A percentile compares a stretch with the other conserved stretches of the same genome.
These are phyloP conservation scores for Phlegmacium glaucopus DNA, from an alignment of 768 basidiomycete species.

Conservation along the genomic window DNA sequence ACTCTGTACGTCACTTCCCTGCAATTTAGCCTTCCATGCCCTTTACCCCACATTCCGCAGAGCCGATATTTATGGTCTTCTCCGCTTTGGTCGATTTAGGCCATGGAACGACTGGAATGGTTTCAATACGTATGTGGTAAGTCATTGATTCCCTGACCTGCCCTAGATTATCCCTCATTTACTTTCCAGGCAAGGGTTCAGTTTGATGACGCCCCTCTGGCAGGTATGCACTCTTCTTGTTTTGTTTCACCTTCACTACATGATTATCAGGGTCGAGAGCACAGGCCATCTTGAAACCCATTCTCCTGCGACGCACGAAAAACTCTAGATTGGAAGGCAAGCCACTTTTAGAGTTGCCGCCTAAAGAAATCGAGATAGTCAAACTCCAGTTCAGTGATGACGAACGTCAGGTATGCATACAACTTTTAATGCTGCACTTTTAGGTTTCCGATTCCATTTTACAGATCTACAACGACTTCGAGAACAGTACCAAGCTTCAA, in stretches of 20 bases:
- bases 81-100: slow-evolving; percentile 65
- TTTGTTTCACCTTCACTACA: neutral
- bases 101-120: slow-evolving; percentile 73
- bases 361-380: slow-evolving; percentile 57
- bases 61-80: slow-evolving; percentile 66
- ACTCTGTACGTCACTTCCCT: slow-evolving; percentile 41
- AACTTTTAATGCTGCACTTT: neutral
- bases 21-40: neutral
- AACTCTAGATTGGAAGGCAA: slow-evolving; percentile 61
- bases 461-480: slow-evolving; percentile 57
- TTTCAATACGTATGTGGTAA: slow-evolving; percentile 58
- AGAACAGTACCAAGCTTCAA: slow-evolving; percentile 49
- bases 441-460: neutral
- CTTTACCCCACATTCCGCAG: slow-evolving; percentile 25
- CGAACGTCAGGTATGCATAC: slow-evolving; percentile 52
- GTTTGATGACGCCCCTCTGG: slow-evolving; percentile 53
- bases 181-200: slow-evolving; percentile 48
- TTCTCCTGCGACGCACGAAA: slow-evolving; percentile 75
- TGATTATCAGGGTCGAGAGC: slow-evolving; percentile 46
- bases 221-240: slow-evolving; percentile 34
- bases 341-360: slow-evolving; percentile 62
- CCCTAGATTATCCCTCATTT: neutral
- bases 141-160: slow-evolving; percentile 11
- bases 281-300: slow-evolving; percentile 62
- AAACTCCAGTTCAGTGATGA: slow-evolving; percentile 60